phyloP scores from a whole-genome alignment of 1,139 yeast genomes.

The Lodderomyces parapsilosis region DNA sequence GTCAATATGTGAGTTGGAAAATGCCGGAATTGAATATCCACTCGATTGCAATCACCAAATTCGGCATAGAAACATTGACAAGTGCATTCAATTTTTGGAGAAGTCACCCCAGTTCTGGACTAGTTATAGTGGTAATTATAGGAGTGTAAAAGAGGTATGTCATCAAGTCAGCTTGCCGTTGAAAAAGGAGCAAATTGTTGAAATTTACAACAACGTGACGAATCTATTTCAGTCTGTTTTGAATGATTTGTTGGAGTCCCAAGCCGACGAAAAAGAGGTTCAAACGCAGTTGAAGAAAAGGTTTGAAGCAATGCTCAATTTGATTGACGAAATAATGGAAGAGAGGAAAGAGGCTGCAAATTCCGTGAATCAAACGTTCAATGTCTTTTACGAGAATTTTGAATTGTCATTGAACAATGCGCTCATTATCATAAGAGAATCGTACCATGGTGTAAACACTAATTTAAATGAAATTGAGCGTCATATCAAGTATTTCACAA shows the following conservation, averaged over 20 bases:
- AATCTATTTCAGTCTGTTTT: conserved; percentile 23
- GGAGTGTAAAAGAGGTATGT: conserved; percentile 48
- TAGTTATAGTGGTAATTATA: conserved; percentile 56
- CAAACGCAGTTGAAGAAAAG: conserved; percentile 15
- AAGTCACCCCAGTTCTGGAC: conserved; percentile 58
- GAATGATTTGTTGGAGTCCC: conserved; percentile 17
- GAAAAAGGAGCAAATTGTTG: conserved; percentile 50
- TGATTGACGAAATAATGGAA: conserved; percentile 12
- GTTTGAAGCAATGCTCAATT: conserved; percentile 17
- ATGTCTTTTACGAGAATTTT: conserved; percentile 15
- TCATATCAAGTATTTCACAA: conserved; percentile 12
- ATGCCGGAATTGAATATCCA: conserved; percentile 39
- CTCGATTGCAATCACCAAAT: conserved; percentile 21
- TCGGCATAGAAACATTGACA: conserved; percentile 16
- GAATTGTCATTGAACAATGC: conserved; percentile 15
- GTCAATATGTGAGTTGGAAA: conserved; percentile 56
- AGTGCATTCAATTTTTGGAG: conserved; percentile 43
- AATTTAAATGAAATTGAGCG: conserved; percentile 10
- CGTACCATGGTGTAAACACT: conserved; percentile 13
- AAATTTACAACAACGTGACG: conserved; percentile 49
- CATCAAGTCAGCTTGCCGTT: conserved; percentile 50
- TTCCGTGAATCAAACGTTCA: conserved; percentile 13
- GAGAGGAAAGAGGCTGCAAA: conserved; percentile 7
- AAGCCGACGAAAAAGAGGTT: conserved; percentile 13
- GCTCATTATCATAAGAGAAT: conserved; percentile 8